phyloP scores from a whole-genome alignment of 1,284 basidiomycete species.

The Rhodotorula glutinis region DNA sequence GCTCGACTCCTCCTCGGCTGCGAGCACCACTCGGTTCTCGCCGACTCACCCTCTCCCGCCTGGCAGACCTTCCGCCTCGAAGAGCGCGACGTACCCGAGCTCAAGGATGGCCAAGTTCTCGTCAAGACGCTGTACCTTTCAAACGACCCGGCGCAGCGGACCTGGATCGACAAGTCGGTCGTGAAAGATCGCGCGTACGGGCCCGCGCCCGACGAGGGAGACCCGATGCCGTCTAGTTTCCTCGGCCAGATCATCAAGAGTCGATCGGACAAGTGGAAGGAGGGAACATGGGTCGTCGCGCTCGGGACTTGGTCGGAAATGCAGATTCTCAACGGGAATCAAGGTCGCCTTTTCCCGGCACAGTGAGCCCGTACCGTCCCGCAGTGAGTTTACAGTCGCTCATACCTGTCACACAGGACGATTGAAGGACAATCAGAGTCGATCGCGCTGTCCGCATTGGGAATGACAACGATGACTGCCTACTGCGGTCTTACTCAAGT shows the following conservation, averaged over 20 bases:
- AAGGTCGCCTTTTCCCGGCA: conserved; percentile 10
- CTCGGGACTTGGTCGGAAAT: conserved; percentile 13
- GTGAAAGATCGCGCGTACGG: conserved; percentile 25
- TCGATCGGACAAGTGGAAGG: conserved; percentile 12
- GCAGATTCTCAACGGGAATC: background rate
- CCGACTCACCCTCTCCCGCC: background rate
- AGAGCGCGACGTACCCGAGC: conserved; percentile 38
- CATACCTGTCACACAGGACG: background rate
- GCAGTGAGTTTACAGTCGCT: background rate
- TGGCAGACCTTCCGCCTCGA: conserved; percentile 40
- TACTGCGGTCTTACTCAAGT: conserved; percentile 13
- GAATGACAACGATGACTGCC: conserved; percentile 21
- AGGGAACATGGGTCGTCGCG: conserved; percentile 8
- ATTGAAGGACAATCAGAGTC: conserved; percentile 12
- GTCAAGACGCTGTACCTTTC: conserved; percentile 43
- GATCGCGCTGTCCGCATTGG: conserved; percentile 23
- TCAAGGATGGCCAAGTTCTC: conserved; percentile 45
- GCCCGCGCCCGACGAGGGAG: conserved; percentile 15
- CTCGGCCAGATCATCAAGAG: conserved; percentile 21
- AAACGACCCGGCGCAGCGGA: conserved; percentile 47
- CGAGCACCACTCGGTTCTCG: background rate
- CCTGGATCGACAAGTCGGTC: conserved; percentile 42
- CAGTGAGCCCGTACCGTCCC: background rate
- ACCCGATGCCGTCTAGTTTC: conserved; percentile 19
- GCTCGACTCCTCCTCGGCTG: background rate